Conservation (phyloP, 495 filamentous ascomycete species). For the Tuber magnatum region DNA sequence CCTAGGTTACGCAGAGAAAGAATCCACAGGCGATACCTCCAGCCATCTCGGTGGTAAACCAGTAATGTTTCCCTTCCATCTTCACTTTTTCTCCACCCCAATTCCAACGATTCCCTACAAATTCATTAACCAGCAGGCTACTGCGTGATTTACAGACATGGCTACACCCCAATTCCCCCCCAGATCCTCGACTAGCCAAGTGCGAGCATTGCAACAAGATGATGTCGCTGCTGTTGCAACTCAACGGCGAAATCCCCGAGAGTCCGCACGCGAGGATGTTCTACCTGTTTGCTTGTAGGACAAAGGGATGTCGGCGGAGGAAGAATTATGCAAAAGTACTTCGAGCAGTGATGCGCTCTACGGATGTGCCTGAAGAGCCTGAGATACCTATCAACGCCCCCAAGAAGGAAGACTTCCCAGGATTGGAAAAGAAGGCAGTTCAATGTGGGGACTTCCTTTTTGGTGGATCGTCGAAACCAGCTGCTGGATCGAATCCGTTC, state of each 20-base stretch:
- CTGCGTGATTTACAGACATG: slow-evolving; percentile 56
- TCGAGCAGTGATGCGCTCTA: slow-evolving; percentile 52
- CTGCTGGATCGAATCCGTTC: slow-evolving; percentile 47
- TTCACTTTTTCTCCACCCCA: not conserved
- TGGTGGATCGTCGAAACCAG: slow-evolving; percentile 40
- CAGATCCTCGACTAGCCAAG: slow-evolving; percentile 70
- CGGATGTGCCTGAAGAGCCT: slow-evolving; percentile 39
- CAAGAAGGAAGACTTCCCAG: slow-evolving; percentile 43
- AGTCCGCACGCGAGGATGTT: slow-evolving; percentile 73
- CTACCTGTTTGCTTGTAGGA: slow-evolving; percentile 73
- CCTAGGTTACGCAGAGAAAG: slow-evolving; percentile 79
- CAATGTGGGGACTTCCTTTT: slow-evolving; percentile 50
- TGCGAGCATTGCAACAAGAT: slow-evolving; percentile 82
- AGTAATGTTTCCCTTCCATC: slow-evolving; percentile 50
- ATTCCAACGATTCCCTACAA: not conserved
- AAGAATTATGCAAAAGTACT: slow-evolving; percentile 65
- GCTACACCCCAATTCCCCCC: slow-evolving; percentile 60
- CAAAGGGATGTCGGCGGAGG: slow-evolving; percentile 74
- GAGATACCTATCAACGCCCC: slow-evolving; percentile 10
- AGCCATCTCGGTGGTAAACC: slow-evolving; percentile 82
- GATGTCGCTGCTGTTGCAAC: slow-evolving; percentile 78
- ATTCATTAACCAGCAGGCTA: slow-evolving; percentile 5
- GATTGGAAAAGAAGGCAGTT: slow-evolving; percentile 39
- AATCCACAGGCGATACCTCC: slow-evolving; percentile 68
- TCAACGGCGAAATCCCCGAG: slow-evolving; percentile 85